Evolutionary conservation across 1,284 basidiomycete species (phyloP), one percentile per base, ranked within the genome.

Genomic region (Trametes polyzona): DNA sequence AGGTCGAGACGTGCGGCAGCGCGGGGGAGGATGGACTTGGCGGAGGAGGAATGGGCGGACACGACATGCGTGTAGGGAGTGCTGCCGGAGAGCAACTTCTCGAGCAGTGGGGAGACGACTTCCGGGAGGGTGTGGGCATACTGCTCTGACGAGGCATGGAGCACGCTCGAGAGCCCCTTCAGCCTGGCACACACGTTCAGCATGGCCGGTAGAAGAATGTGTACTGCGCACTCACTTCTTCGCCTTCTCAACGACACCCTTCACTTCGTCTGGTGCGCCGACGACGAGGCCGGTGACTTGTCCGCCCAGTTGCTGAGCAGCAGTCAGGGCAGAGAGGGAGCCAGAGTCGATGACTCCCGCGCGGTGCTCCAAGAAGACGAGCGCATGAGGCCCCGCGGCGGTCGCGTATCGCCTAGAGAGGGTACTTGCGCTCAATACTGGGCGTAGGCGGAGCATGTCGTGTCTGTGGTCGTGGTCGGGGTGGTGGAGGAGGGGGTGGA

Each of bases 291-390:
- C 96, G 40, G 93, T 91, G 40, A 98, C 88, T 69, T 92, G 80
- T 6, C 92, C 93, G 43, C 93, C 93, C 11, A 99, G 82, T 66
- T 90, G 82, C 62, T 85, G 78, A 1, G 96, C 96, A 26, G 96
- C 96, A 1, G 93, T 93, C 63, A 98, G 76, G 33, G 96, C 96
- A 30, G 90, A 93, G 55, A 97, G 82, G n/a, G 92, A 90, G 9
- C 86, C 87, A 5, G 93, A 83, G 61, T 95, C 93, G 65, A 98
- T 83, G 63, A 83, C 81, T 44, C 94, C 95, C 50, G 84, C 81
- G 57, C 85, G 86, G 73, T 98, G 94, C 75, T 98, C 96, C 59
- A 98, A 78, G 66, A 93, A 91, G 47, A 98, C 86, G 17, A 98
- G 83, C 0, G 93, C 84, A 71, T 89, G 84, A 0, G 87, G 84